A percentile compares a stretch with the other conserved stretches of the same genome.
phyloP scores from a whole-genome alignment of 139 green algal genomes.

The Auxenochlorella protothecoides region DNA sequence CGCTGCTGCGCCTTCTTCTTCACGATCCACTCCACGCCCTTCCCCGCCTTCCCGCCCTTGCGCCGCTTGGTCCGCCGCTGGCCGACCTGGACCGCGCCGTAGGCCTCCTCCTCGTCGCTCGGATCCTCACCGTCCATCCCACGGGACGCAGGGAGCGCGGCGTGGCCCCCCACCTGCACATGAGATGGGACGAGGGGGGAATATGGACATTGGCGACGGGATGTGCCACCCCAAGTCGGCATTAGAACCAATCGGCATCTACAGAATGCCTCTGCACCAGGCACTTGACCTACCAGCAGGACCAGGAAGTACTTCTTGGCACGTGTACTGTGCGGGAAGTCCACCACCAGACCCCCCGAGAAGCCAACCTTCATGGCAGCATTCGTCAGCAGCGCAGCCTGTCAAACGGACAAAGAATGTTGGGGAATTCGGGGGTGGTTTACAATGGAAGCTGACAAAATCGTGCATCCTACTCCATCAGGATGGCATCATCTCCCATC shows the following conservation, averaged over 20 bases:
- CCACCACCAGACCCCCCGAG: conserved; percentile 87
- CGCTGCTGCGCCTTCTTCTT: conserved; percentile 88
- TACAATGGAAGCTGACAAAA: too few species aligned
- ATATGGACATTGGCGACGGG: too few species aligned
- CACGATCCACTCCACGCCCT: conserved; percentile 70
- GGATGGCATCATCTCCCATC: too few species aligned
- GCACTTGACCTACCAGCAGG: conserved; percentile 67
- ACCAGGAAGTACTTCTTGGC: conserved; percentile 98
- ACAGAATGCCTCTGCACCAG: too few species aligned
- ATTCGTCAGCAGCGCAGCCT: conserved; percentile 86
- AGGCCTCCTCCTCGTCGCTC: conserved; percentile 19
- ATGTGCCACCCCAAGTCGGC: too few species aligned
- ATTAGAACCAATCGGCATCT: too few species aligned
- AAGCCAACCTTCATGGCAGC: conserved; percentile 90
- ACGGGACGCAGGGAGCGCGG: conserved; percentile 29
- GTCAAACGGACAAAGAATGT: conserved; percentile 4
- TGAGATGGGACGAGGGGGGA: too few species aligned
- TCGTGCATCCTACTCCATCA: too few species aligned
- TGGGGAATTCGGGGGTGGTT: background rate
- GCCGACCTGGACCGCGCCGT: conserved; percentile 20
- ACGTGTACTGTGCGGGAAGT: conserved; percentile 86
- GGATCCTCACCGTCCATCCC: conserved; percentile 35
- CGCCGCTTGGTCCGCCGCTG: conserved; percentile 20
- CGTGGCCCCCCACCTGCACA: conserved; percentile 15
- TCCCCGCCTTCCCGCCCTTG: conserved; percentile 15